phyloP scores from a whole-genome alignment of 306 rosid species.

The Quercus aquifolioides region DNA sequence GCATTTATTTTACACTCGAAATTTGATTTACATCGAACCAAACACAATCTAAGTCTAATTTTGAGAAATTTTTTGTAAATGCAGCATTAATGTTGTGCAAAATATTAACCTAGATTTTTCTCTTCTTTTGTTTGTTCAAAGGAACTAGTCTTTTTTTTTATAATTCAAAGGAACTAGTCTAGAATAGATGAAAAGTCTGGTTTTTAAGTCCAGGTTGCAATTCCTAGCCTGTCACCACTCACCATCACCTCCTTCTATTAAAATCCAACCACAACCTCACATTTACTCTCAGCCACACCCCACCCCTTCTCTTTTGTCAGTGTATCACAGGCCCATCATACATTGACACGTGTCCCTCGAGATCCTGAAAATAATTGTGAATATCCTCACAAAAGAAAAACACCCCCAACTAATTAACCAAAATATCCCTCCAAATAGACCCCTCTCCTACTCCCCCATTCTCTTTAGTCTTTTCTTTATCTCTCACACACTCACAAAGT shows the following conservation, averaged over 20 bases:
- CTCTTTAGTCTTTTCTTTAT: not conserved
- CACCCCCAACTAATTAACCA: slow-evolving; percentile 5
- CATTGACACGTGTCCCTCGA: slow-evolving; percentile 36
- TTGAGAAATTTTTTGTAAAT: no score
- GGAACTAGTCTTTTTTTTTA: no score
- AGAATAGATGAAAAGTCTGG: not conserved
- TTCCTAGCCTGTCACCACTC: not conserved
- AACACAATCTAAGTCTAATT: no score
- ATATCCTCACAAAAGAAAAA: not conserved
- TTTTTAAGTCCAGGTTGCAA: not conserved
- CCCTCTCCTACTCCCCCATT: no score
- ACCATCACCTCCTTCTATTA: not conserved
- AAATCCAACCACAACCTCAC: slow-evolving; percentile 17
- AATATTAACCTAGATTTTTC: no score
- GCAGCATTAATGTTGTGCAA: no score
- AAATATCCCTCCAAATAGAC: not conserved
- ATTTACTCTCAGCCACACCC: slow-evolving; percentile 1
- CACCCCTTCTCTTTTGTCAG: slow-evolving; percentile 22
- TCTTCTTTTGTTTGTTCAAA: no score
- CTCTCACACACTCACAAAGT: not conserved
- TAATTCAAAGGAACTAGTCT: no score
- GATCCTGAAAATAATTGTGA: slow-evolving; percentile 2
- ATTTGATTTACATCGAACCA: no score
- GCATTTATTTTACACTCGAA: no score
- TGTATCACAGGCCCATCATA: slow-evolving; percentile 13